Percentiles rank a stretch among this genome's conserved stretches.
Evolutionary conservation across 2,329 filamentous ascomycete genomes (phyloP).

Genomic region (Sordariomycetes sp.): DNA sequence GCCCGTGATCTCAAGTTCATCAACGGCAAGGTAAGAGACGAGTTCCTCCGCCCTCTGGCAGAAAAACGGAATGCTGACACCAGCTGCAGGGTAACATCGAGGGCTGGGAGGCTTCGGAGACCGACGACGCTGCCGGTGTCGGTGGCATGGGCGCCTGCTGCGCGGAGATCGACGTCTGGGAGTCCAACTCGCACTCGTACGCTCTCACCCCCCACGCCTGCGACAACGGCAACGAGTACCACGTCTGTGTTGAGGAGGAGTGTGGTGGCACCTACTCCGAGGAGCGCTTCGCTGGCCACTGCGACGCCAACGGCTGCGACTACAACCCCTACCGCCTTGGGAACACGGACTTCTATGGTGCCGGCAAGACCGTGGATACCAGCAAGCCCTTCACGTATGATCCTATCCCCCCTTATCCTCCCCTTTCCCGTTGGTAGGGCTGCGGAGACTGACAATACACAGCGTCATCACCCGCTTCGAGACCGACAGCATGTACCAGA

Average conservation of each 20-base stretch:
- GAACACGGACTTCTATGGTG: constrained; percentile 48
- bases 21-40: constrained; percentile 22
- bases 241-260: constrained; percentile 15
- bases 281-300: constrained; percentile 44
- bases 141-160: constrained; percentile 42
- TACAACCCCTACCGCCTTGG: constrained; percentile 57
- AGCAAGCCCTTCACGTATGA: constrained; percentile 36
- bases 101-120: constrained; percentile 33
- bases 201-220: constrained; percentile 49
- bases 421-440: not conserved
- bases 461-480: constrained; percentile 51
- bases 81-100: constrained; percentile 23
- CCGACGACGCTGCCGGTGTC: constrained; percentile 38
- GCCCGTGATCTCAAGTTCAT: constrained; percentile 38
- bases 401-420: not conserved
- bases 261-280: constrained; percentile 38
- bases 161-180: constrained; percentile 48
- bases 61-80: constrained; percentile 5
- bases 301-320: constrained; percentile 56
- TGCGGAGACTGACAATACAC: not conserved
- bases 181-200: constrained; percentile 44
- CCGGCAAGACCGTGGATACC: constrained; percentile 45
- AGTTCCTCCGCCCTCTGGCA: not conserved
- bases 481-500: constrained; percentile 39
- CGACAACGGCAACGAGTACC: constrained; percentile 25